phyloP scores from a whole-genome alignment of 1,284 basidiomycete genomes.

The Cystobasidium pallidum region DNA sequence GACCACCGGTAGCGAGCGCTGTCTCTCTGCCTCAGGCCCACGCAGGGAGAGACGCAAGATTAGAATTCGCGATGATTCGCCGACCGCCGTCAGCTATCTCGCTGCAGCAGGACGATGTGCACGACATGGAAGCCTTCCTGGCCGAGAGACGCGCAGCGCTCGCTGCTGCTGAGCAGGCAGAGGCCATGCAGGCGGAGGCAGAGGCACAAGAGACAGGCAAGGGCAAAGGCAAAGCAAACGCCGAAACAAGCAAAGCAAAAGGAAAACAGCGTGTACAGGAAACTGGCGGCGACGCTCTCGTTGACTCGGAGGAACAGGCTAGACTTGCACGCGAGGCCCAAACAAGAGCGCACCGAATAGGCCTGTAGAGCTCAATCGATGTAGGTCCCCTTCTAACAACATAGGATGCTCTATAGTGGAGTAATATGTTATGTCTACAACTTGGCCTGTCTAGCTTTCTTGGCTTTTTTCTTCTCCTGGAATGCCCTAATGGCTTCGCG shows the following conservation, averaged over 20 bases:
- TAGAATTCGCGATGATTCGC: conserved; percentile 17
- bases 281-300: conserved; percentile 14
- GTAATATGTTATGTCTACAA: conserved; percentile 26
- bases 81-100: conserved; percentile 31
- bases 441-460: conserved; percentile 41
- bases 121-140: conserved; percentile 35
- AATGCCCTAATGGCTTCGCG: conserved; percentile 43
- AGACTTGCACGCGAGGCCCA: neutral
- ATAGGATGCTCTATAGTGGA: neutral
- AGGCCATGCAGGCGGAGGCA: conserved; percentile 10
- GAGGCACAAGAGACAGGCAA: neutral
- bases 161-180: conserved; percentile 15
- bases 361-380: conserved; percentile 1
- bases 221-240: conserved; percentile 14
- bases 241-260: conserved; percentile 29
- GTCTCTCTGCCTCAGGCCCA: conserved; percentile 2
- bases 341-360: conserved; percentile 32
- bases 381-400: neutral
- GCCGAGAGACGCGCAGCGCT: conserved; percentile 17
- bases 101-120: conserved; percentile 28
- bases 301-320: conserved; percentile 20
- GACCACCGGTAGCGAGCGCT: too few relatives aligned
- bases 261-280: conserved; percentile 18
- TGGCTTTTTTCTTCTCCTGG: conserved; percentile 43
- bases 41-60: neutral